Evolutionary conservation across 208 protist species (phyloP).

Genomic region (Crithidia acanthocephali): DNA sequence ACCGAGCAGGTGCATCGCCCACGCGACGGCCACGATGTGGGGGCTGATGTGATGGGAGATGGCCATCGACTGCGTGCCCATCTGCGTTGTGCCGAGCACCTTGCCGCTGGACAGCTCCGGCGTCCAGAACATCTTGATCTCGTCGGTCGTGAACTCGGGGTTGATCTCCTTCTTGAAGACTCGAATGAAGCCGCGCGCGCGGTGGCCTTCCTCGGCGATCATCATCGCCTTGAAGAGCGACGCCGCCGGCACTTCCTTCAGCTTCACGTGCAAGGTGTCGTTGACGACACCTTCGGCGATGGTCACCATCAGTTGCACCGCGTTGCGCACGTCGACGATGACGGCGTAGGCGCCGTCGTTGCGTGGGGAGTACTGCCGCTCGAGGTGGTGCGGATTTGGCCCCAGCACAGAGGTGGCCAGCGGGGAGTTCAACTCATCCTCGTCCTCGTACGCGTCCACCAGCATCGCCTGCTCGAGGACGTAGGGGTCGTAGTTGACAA

Average conservation of each 20-base stretch:
- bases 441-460: conserved; percentile 81
- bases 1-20: conserved; percentile 86
- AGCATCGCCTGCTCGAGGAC: conserved; percentile 87
- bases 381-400: conserved; percentile 31
- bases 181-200: conserved; percentile 80
- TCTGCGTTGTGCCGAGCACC: conserved; percentile 74
- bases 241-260: conserved; percentile 77
- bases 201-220: conserved; percentile 63
- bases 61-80: conserved; percentile 73
- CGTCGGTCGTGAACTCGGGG: conserved; percentile 59
- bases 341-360: conserved; percentile 86
- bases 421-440: conserved; percentile 57
- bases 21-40: conserved; percentile 87
- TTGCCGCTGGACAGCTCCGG: conserved; percentile 88
- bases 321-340: conserved; percentile 85
- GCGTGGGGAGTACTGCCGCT: conserved; percentile 42
- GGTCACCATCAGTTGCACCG: conserved; percentile 88
- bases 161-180: conserved; percentile 69
- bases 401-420: conserved; percentile 71
- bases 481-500: conserved; percentile 92
- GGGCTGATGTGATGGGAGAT: conserved; percentile 81
- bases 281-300: conserved; percentile 81
- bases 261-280: conserved; percentile 63
- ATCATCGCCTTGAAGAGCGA: conserved; percentile 89
- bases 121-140: conserved; percentile 79